Conservation (phyloP, 2,329 filamentous ascomycete genomes). For the Beauveria sp. region DNA sequence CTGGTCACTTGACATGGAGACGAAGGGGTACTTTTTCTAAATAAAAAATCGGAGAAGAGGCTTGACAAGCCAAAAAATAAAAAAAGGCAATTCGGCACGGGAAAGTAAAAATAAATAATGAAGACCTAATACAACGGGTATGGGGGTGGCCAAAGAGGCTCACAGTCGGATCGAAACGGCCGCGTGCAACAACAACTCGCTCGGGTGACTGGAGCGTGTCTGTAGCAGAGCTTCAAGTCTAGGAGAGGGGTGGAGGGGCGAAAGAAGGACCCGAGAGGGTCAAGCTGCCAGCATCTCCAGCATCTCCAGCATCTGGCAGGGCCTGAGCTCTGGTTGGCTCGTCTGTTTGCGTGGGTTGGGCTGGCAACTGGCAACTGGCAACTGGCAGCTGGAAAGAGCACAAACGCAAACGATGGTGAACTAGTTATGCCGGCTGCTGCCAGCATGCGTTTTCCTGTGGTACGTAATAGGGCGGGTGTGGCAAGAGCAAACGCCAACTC, state of each 20-base stretch:
- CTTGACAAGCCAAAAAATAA: background rate
- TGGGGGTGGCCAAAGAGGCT: background rate
- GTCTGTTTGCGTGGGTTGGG: background rate
- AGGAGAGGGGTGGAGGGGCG: background rate
- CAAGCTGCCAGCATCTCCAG: background rate
- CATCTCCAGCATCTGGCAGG: background rate
- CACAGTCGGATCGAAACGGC: conserved; percentile 1
- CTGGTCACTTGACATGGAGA: conserved; percentile 4
- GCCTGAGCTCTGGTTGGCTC: background rate
- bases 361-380: background rate
- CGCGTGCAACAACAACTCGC: background rate
- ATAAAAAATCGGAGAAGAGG: background rate
- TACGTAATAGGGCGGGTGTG: background rate
- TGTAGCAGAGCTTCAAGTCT: background rate
- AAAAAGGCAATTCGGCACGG: background rate
- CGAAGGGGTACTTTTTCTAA: background rate
- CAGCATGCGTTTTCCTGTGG: background rate
- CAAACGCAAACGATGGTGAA: background rate
- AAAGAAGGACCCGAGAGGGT: conserved; percentile 2
- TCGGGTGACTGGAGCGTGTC: background rate
- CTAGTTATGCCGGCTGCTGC: no score
- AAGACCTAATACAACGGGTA: background rate
- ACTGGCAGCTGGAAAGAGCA: background rate
- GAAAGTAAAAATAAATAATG: background rate
- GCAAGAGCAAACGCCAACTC: background rate